Evolutionary conservation across 192 early-diverging fungal genomes (phyloP), one percentile per base, ranked within the genome.

Genomic region (Nowakowskiella sp.): DNA sequence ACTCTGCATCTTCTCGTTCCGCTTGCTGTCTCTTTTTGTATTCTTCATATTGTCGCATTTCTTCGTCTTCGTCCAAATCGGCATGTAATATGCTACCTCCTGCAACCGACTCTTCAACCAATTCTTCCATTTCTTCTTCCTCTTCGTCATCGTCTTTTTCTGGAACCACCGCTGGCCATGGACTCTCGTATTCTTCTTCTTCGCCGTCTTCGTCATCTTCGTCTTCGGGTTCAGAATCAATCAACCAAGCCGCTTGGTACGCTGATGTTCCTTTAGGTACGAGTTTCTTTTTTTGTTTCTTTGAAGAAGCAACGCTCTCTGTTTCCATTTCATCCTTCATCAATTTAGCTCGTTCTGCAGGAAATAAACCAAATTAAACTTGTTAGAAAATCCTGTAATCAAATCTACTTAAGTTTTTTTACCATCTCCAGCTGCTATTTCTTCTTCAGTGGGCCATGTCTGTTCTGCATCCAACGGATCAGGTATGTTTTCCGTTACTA

Each of bases 401-500:
- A 24, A 53, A 54, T 7, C 16, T 49, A 3, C 42, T 8, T 61
- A 0, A 24, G 26, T 10, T 30, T 30, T 19, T 32, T 3, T 64
- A 76, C 68, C 77, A 56, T 89, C 84, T 55, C 85, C 90, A 31
- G 81, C 88, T 32, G 66, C 75, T 66, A 93, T 67, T 70, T 98
- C 95, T 65, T 96, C 88, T 54, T 94, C 91, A 9, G 91, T 94
- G 6, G 95, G 95, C 95, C 95, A 98, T 27, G 95, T 98, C 66
- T 98, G 95, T 72, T 98, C 95, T 49, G 86, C 91, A 27, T 80
- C 81, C 72, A 95, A 72, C 47, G 84, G 76, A 75, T 94, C 84
- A 7, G 87, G 87, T 54, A 86, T 85, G 53, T 95, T 94, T 50
- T 91, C 86, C 6, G 82, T 73, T 1, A 91, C 78, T 42, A 98